Conservation (phyloP, 2,329 filamentous ascomycete genomes). For the Lizonia empirigonia region DNA sequence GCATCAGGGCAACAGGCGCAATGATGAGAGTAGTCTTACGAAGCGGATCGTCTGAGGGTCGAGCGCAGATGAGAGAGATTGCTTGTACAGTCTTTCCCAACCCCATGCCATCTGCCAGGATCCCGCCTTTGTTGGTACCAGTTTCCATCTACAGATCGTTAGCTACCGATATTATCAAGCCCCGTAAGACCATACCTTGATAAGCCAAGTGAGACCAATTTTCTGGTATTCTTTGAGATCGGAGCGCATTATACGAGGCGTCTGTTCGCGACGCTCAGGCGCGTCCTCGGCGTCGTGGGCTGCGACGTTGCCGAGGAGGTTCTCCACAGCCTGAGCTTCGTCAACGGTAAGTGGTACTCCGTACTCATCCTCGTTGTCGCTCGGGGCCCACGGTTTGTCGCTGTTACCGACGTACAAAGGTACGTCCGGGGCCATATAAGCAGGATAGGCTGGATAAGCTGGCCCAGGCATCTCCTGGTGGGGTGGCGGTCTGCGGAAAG, state of each 20-base stretch:
- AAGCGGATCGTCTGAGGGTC: conserved; percentile 63
- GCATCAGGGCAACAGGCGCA: conserved; percentile 77
- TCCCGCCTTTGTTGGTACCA: conserved; percentile 73
- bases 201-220: conserved; percentile 77
- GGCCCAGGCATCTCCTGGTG: conserved; percentile 1
- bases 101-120: conserved; percentile 70
- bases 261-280: conserved; percentile 66
- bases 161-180: not conserved
- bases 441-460: not conserved
- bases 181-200: conserved; percentile 47
- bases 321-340: conserved; percentile 34
- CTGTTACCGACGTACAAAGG: conserved; percentile 5
- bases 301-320: conserved; percentile 42
- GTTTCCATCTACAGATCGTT: conserved; percentile 62
- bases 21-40: conserved; percentile 81
- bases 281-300: conserved; percentile 47
- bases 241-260: conserved; percentile 70
- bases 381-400: conserved; percentile 7
- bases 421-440: conserved; percentile 10
- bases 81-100: conserved; percentile 85
- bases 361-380: conserved; percentile 25
- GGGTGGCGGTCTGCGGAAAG: conserved; percentile 14
- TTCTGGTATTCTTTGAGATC: conserved; percentile 82
- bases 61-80: conserved; percentile 74
- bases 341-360: conserved; percentile 18